Conservation (phyloP, 1,284 basidiomycete genomes). For the Bondarzewia mesenterica region DNA sequence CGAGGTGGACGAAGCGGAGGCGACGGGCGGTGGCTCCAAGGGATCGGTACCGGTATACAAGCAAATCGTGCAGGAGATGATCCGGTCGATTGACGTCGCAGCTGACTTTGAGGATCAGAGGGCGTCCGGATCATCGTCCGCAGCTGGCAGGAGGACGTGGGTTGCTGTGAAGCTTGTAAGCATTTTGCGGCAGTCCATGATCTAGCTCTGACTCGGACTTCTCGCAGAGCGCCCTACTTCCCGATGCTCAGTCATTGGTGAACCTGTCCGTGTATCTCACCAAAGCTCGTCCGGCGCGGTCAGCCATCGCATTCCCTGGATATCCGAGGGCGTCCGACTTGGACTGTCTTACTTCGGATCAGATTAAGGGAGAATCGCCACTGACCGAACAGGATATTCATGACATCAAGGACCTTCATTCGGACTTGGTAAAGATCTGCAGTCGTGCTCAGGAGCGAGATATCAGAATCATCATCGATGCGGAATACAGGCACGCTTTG, state of each 20-base stretch:
- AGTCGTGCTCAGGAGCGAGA: constrained; percentile 48
- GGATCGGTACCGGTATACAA: constrained; percentile 38
- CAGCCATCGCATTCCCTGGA: constrained; percentile 57
- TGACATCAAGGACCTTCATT: constrained; percentile 51
- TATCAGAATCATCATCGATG: constrained; percentile 71
- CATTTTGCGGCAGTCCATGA: background rate
- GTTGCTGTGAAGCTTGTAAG: constrained; percentile 77
- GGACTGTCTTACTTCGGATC: constrained; percentile 29
- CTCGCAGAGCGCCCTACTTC: constrained; percentile 51
- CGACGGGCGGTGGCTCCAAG: constrained; percentile 22
- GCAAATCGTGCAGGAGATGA: constrained; percentile 62
- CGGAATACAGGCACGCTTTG: constrained; percentile 60
- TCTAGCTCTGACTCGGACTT: too few relatives aligned
- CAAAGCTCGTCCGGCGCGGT: constrained; percentile 23
- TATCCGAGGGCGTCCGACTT: constrained; percentile 42
- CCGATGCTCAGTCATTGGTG: constrained; percentile 44
- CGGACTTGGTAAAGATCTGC: constrained; percentile 54
- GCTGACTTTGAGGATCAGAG: constrained; percentile 71
- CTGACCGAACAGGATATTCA: constrained; percentile 48
- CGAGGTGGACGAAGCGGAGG: constrained; percentile 65
- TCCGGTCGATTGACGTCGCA: constrained; percentile 66
- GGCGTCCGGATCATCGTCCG: constrained; percentile 19
- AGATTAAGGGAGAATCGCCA: constrained; percentile 12
- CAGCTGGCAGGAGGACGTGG: constrained; percentile 55
- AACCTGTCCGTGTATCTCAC: constrained; percentile 49